Evolutionary conservation across 108 stramenopile species (phyloP).

Genomic region (Nitzschia putrida): DNA sequence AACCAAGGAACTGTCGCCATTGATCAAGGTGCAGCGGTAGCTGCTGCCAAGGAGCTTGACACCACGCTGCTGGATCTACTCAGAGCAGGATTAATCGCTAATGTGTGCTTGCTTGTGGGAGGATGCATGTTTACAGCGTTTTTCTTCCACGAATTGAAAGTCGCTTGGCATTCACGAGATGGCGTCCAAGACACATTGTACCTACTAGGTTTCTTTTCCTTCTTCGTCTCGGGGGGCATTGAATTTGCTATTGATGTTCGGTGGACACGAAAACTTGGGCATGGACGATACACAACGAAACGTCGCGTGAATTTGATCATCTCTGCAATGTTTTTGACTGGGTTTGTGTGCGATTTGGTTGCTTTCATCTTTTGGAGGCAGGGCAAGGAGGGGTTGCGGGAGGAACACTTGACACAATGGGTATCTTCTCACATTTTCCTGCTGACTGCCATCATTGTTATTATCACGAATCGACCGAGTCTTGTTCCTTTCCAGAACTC

Average conservation of each 20-base stretch:
- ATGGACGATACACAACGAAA: slow-evolving; percentile 19
- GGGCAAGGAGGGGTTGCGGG: slow-evolving; percentile 4
- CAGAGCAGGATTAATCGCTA: slow-evolving; percentile 2
- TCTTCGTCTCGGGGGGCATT: background rate
- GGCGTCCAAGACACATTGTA: slow-evolving; percentile 1
- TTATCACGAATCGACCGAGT: slow-evolving; percentile 14
- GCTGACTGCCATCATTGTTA: slow-evolving; percentile 1
- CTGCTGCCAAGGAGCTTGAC: slow-evolving; percentile 1
- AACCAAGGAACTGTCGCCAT: background rate
- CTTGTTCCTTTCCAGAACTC: slow-evolving; percentile 18
- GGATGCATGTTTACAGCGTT: slow-evolving; percentile 10
- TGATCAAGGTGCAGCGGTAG: background rate
- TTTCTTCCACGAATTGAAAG: background rate
- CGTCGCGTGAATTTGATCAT: slow-evolving; percentile 3
- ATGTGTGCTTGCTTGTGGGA: background rate
- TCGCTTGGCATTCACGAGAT: slow-evolving; percentile 8
- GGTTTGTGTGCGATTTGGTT: slow-evolving; percentile 10
- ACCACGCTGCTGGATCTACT: background rate
- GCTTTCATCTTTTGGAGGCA: slow-evolving; percentile 17
- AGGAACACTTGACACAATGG: slow-evolving; percentile 15
- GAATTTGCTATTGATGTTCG: slow-evolving; percentile 10
- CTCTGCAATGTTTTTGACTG: slow-evolving; percentile 1
- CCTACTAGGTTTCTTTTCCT: slow-evolving; percentile 1
- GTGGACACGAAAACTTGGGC: slow-evolving; percentile 6
- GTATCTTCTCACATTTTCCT: slow-evolving; percentile 7